Base-by-base conservation (phyloP, 768 basidiomycete species). In the Kwoniella dendrophila region DNA sequence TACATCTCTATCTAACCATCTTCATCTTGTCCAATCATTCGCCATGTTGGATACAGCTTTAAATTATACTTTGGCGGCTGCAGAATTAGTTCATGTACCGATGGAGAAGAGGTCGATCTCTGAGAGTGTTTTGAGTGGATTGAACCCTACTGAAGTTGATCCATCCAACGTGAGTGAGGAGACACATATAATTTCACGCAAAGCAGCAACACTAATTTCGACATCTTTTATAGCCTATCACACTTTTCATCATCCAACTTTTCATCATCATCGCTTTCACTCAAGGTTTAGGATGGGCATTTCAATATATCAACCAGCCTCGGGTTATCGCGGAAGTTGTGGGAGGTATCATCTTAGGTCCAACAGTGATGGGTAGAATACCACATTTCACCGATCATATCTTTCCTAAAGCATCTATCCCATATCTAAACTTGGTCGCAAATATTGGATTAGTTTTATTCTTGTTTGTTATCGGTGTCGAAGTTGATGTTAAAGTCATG, bases 271-370 rank as follows among this genome's bases (percentile, higher is more conserved):
- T 96, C 59, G 80, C 79, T 33, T 86, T 92, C 83, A 86, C 87
- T 36, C 90, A 93, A 72, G 60, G 88, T 4, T 85, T 97, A 10
- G 83, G 85, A 0, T 78, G 89, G 20, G 59, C 84, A 52, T 82
- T 96, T 22, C 77, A 81, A 7, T 86, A 83, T 57, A 85, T 95
- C 34, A 86, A 85, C 33, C 94, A 97, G 72, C 95, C 95, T 1
- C 83, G 87, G n/a, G 94, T 97, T 62, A 92, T 96, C 54, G 87
- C 92, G 41, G 94, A 97, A 77, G 88, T 96, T 62, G 85, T 97
- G 57, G 91, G 88, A 0, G 95, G 95, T 22, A 86, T 98, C 66
- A 71, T 97, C 22, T 83, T 97, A 11, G 93, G 92, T 41, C 79
- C 73, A 69, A 88, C 87, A 0, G 84, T 89, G 10, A 86, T 90